phyloP scores from a whole-genome alignment of 176 grass and related monocot genomes.

The Calamus simplicifolius region DNA sequence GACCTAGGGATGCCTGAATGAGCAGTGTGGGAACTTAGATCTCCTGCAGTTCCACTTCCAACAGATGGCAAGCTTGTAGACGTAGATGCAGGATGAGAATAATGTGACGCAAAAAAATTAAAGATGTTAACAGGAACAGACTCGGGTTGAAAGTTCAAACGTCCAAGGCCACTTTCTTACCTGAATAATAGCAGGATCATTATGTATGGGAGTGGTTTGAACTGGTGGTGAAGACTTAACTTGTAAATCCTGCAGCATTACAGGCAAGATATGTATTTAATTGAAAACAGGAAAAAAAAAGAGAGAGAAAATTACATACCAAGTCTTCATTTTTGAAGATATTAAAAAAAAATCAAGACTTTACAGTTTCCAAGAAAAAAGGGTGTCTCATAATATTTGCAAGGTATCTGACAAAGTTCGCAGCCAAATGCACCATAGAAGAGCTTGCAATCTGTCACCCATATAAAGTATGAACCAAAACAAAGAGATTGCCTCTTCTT shows the following conservation, averaged over 20 bases:
- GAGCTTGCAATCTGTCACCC: no score
- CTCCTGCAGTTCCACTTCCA: slow-evolving; percentile 40
- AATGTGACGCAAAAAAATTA: slow-evolving; percentile 46
- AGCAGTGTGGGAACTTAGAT: slow-evolving; percentile 37
- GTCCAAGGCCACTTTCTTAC: slow-evolving; percentile 20
- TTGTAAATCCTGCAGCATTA: slow-evolving; percentile 69
- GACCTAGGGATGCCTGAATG: slow-evolving; percentile 59
- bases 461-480: no score
- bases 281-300: slow-evolving; percentile 10
- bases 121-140: no score
- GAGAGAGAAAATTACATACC: slow-evolving; percentile 3
- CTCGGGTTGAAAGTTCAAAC: not conserved
- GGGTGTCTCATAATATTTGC: no score
- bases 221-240: slow-evolving; percentile 75
- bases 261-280: slow-evolving; percentile 3
- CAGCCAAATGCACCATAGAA: no score
- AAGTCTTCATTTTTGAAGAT: not conserved
- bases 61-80: slow-evolving; percentile 49
- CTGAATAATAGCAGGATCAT: slow-evolving; percentile 89
- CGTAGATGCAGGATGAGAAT: slow-evolving; percentile 43
- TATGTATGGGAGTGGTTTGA: slow-evolving; percentile 50
- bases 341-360: not conserved
- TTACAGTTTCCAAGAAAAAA: no score
- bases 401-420: no score
- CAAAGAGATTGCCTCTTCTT: no score